Percentiles rank a stretch among this genome's conserved stretches.
phyloP scores from a whole-genome alignment of 306 rosid species.

The Cicer pinnatifidum region DNA sequence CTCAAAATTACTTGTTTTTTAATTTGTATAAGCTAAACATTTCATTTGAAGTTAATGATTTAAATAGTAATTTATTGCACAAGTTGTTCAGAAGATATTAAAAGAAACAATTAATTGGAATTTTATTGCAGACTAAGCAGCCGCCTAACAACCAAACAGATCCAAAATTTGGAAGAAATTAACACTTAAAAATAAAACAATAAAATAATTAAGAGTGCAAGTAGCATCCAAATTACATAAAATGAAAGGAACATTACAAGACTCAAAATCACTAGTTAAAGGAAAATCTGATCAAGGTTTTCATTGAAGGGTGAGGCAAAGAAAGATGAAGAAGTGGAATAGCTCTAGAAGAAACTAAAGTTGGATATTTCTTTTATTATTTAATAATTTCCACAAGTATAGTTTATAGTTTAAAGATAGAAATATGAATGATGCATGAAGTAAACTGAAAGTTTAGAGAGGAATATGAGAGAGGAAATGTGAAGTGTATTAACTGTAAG shows the following conservation, averaged over 20 bases:
- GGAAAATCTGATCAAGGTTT: constrained; percentile 42
- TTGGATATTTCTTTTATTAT: not conserved
- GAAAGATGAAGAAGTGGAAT: constrained; percentile 25
- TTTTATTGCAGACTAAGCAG: not conserved
- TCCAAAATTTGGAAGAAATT: not conserved
- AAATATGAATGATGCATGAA: constrained; percentile 41
- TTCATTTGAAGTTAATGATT: not conserved
- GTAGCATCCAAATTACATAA: not conserved
- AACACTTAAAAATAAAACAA: not conserved
- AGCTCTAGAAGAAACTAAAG: constrained; percentile 20
- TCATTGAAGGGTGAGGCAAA: constrained; percentile 34
- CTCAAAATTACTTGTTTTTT: not conserved
- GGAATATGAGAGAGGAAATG: constrained; percentile 38
- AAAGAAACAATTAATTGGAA: not conserved
- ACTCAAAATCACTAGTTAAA: not conserved
- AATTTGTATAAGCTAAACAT: not conserved
- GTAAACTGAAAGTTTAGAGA: constrained; percentile 55
- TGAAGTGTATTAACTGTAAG: constrained; percentile 49
- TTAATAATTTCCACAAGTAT: not conserved
- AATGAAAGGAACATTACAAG: constrained; percentile 6
- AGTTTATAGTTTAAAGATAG: constrained; percentile 14
- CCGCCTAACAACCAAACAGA: not conserved
- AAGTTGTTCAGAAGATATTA: not conserved
- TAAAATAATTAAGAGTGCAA: not conserved
- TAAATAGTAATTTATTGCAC: not conserved